Base-by-base conservation (phyloP, 768 basidiomycete genomes). In the Coprinellus micaceus region DNA sequence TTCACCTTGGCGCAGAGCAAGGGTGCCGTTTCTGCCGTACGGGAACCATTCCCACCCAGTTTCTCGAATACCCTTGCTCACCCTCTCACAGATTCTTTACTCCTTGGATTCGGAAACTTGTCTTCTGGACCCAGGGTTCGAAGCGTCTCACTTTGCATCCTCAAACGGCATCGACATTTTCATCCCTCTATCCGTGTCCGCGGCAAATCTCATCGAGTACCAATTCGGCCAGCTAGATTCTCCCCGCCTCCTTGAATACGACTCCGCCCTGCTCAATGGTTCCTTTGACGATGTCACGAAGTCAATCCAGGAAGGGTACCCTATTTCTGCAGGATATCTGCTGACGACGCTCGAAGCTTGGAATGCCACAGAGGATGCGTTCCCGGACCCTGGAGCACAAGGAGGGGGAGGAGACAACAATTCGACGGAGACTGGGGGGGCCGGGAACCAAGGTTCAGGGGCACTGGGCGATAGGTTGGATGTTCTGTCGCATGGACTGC, bases 11-110 rank as follows among this genome's bases (percentile, higher is more conserved):
- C 90, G 22, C 75, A 79, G 36, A 82, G 87, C 58, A 76, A 82
- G 59, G 94, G 94, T 5, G 94, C 94, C 0, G 80, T 82, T 30
- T 86, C 89, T 12, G 91, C 89, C 36, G 89, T 91, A 62, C 65
- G 82, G 72, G 54, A 37, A 37, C 36, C 36, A 37, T 9, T 37
- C 36, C 36, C 36, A 37, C 36, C 9, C 36, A 37, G 36, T 17
- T 37, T 17, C 36, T 37, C 36, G 9, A 37, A 9, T n/a, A 4
- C 25, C 37, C 39, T 25, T 47, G 21, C 43, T 52, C 22, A 22
- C 19, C 49, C 13, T n/a, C 17, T 24, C 25, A 7, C 58, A 92
- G 89, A 72, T 96, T 15, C 70, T 96, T 21, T 96, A 94, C 66
- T 91, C 94, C 33, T 33, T 13, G 33, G 6, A 33, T 33, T 33